Conservation (phyloP, 2,329 filamentous ascomycete species). For the Ambrosiella xylebori region DNA sequence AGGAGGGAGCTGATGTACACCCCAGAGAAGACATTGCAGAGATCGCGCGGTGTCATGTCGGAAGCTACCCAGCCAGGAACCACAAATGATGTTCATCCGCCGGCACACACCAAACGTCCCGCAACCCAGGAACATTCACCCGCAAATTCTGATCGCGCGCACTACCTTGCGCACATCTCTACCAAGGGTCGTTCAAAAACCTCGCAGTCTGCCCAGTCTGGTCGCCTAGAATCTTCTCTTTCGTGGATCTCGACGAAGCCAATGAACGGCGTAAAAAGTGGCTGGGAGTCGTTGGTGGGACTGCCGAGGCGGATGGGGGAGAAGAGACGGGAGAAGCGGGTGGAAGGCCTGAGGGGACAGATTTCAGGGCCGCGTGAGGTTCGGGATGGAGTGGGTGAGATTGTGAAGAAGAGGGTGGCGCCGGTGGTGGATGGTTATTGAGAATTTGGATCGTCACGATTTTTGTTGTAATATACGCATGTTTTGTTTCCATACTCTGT, state of each 20-base stretch:
- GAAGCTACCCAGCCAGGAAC: background rate
- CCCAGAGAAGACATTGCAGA: background rate
- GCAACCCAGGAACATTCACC: no score
- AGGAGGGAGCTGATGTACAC: slow-evolving; percentile 18
- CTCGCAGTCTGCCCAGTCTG: slow-evolving; percentile 5
- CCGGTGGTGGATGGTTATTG: background rate
- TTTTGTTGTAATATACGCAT: no score
- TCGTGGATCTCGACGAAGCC: slow-evolving; percentile 5
- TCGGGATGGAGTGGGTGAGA: slow-evolving; percentile 39
- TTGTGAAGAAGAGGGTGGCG: slow-evolving; percentile 26
- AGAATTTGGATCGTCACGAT: no score
- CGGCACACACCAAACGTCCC: no score
- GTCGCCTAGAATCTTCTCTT: background rate
- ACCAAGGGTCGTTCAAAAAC: slow-evolving; percentile 4
- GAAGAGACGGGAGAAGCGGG: slow-evolving; percentile 39
- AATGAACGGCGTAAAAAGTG: slow-evolving; percentile 5
- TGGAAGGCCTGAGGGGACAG: slow-evolving; percentile 38
- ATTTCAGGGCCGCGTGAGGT: slow-evolving; percentile 44
- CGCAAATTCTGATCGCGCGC: background rate
- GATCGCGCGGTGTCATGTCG: background rate
- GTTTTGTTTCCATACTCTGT: no score
- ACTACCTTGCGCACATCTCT: background rate
- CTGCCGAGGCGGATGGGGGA: slow-evolving; percentile 40
- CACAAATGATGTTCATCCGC: background rate
- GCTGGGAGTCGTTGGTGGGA: slow-evolving; percentile 24